Percentiles rank a stretch among this genome's conserved stretches.
Evolutionary conservation across 768 basidiomycete species (phyloP).

Genomic region (Russula sp.): DNA sequence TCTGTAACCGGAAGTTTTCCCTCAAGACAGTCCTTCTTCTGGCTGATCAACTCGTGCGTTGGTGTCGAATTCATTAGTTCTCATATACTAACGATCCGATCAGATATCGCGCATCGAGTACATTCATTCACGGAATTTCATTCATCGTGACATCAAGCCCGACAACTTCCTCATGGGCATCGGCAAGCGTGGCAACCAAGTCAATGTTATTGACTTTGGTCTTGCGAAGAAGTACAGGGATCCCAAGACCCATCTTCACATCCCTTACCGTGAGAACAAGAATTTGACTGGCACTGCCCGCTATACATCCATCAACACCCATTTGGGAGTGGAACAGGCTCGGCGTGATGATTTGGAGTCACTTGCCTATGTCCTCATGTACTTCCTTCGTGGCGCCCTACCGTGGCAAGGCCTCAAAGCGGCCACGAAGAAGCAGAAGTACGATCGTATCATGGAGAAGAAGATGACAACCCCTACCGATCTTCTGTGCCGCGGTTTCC

Average conservation of each 20-base stretch:
- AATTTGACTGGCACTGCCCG: constrained; percentile 98
- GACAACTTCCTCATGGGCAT: constrained; percentile 99
- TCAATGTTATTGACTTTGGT: constrained; percentile 98
- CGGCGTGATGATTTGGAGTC: constrained; percentile 98
- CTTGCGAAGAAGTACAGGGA: constrained; percentile 99
- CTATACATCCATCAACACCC: constrained; percentile 99
- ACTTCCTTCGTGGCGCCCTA: constrained; percentile 96
- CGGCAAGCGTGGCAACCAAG: constrained; percentile 98
- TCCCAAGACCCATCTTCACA: constrained; percentile 99
- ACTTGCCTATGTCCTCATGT: constrained; percentile 98
- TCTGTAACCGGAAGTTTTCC: constrained; percentile 95
- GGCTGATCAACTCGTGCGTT: constrained; percentile 87
- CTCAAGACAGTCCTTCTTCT: constrained; percentile 95
- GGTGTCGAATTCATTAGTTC: background rate
- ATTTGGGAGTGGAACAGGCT: constrained; percentile 96
- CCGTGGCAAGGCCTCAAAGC: constrained; percentile 99
- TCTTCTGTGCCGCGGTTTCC: constrained; percentile 97
- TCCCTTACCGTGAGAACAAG: constrained; percentile 99
- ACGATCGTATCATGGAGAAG: constrained; percentile 99
- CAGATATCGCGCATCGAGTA: constrained; percentile 99
- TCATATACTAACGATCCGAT: constrained; percentile 12
- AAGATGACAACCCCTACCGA: constrained; percentile 99
- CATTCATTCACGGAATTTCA: constrained; percentile 98
- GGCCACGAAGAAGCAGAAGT: constrained; percentile 99
- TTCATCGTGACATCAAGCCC: constrained; percentile 97